Evolutionary conservation across 257 asterid species (phyloP).

Genomic region (Capsicum rhomboideum): DNA sequence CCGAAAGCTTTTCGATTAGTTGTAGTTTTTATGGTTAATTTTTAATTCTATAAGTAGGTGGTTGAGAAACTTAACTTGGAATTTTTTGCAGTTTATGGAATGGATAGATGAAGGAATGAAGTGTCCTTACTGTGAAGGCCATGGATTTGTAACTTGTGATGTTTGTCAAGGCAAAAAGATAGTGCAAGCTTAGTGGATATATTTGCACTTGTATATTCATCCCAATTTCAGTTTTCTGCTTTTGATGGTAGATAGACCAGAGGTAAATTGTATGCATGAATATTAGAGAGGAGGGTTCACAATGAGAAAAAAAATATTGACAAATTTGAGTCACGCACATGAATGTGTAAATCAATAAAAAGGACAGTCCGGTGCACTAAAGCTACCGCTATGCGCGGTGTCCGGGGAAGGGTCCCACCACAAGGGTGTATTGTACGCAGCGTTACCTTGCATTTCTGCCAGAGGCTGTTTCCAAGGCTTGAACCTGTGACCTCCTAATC

Average conservation of each 20-base stretch:
- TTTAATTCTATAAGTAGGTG: background rate
- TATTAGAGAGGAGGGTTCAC: background rate
- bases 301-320: background rate
- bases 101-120: constrained; percentile 82
- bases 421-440: too few species aligned
- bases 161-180: constrained; percentile 46
- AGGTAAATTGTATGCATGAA: background rate
- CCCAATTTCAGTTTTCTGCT: too few species aligned
- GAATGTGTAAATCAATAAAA: background rate
- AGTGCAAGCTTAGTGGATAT: constrained; percentile 9
- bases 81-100: constrained; percentile 63
- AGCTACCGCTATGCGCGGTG: too few species aligned
- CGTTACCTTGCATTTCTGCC: too few species aligned
- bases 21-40: background rate
- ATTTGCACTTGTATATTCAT: background rate
- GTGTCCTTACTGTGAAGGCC: constrained; percentile 85
- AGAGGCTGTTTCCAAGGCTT: too few species aligned
- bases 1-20: background rate
- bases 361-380: too few species aligned
- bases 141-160: constrained; percentile 57
- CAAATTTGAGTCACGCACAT: background rate
- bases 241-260: background rate
- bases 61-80: background rate
- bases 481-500: too few species aligned
- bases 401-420: too few species aligned